Evolutionary conservation across 169 alveolate species (phyloP), one percentile per base, ranked within the genome.

Genomic region (Besnoitia besnoiti): DNA sequence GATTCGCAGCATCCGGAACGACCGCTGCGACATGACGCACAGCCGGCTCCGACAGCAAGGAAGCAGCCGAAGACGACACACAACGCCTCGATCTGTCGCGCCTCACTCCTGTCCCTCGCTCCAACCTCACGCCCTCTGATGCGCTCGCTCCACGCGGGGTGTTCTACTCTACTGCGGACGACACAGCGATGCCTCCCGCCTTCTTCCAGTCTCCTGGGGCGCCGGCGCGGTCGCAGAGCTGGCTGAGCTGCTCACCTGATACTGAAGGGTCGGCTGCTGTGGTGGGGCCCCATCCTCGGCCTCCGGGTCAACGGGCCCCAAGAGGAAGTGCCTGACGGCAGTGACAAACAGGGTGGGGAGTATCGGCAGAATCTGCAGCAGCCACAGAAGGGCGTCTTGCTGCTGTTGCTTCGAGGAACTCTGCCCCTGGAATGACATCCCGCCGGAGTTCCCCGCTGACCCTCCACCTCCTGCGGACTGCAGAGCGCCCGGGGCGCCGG

Each of bases 391-490:
- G 3, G 87, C 87, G 37, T 77, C 87, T 55, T 77, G 87, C 59
- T 77, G 87, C 59, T 77, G 87, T 55, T 39, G 55, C 87, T 77
- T 77, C 55, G 87, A 42, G n/a, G 40, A 51, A 10, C 59, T 67
- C 67, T 55, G 67, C n/a, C 33, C 67, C 30, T n/a, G 33, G 24
- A n/a, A 55, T 0, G 30, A 5, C 4, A 19, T 55, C 67, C 67
- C 67, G 27, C 67, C 30, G 3, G 67, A 3, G 4, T 21, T 19
- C 30, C 67, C 67, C 19, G 62, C 62, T 19, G 62, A 10, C 19
- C 62, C 62, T 50, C 30, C 62, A 10, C 62, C 62, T 50, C 30
- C 62, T 50, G 62, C 62, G 30, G 62, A 10, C 19, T 10, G 62
- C 19, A 19, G 30, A 50, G 30, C 62, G 10, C 62, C 62, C 19